These are phyloP conservation scores for Parietichytrium sp. DNA, from an alignment of 108 stramenopile species.

Conservation along the genomic window DNA sequence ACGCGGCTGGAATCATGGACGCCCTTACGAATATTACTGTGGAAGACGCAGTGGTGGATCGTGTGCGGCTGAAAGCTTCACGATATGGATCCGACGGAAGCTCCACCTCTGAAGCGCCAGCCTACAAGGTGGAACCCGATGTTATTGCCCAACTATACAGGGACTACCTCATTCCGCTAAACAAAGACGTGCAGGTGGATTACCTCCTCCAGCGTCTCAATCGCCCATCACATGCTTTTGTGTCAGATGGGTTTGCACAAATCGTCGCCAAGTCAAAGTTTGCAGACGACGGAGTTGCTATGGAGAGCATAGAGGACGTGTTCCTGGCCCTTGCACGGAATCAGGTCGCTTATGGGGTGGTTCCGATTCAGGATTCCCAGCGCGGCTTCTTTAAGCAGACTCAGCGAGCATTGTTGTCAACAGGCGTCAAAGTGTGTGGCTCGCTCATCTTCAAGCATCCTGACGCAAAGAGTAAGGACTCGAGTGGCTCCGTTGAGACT, in stretches of 20 bases:
- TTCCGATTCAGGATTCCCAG: not conserved
- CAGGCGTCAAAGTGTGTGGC: constrained; percentile 9
- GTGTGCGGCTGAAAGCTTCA: constrained; percentile 83
- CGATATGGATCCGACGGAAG: constrained; percentile 88
- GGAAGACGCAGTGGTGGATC: constrained; percentile 82
- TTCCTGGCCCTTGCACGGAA: constrained; percentile 25
- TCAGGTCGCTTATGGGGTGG: constrained; percentile 17
- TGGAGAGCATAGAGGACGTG: not conserved
- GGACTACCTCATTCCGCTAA: constrained; percentile 91
- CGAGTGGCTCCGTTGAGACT: not conserved
- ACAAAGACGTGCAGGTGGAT: constrained; percentile 94
- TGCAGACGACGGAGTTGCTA: not conserved
- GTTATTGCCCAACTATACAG: constrained; percentile 86
- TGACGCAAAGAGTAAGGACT: too few relatives aligned
- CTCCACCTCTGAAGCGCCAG: constrained; percentile 47
- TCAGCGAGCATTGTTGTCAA: not conserved
- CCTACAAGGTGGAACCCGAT: constrained; percentile 82
- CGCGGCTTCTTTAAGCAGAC: constrained; percentile 19
- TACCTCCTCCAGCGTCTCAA: constrained; percentile 80
- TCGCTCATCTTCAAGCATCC: too few relatives aligned
- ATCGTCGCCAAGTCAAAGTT: not conserved
- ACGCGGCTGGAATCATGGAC: constrained; percentile 88
- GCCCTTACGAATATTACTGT: constrained; percentile 90
- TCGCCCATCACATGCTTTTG: not conserved
- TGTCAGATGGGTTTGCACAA: not conserved